These are phyloP conservation scores for Exophiala sp. DNA, from an alignment of 2,329 filamentous ascomycete species.

Conservation along the genomic window DNA sequence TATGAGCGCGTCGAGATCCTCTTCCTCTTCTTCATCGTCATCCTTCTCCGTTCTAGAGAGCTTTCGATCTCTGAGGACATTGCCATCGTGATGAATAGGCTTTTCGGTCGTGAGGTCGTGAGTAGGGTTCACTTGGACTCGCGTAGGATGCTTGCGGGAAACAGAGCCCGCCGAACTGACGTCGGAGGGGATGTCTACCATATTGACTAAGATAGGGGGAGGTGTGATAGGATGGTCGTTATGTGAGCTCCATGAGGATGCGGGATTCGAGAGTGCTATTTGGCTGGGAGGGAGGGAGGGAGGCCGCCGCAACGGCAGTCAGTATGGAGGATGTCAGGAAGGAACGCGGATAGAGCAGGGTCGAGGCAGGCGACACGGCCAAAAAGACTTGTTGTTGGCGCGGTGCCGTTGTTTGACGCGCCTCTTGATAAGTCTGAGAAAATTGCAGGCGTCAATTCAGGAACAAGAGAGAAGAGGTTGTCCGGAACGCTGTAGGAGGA, in stretches of 20 bases:
- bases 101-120: slow-evolving; percentile 9
- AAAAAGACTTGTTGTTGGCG: too few species aligned
- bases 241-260: slow-evolving; percentile 17
- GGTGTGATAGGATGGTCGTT: slow-evolving; percentile 6
- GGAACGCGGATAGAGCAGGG: not conserved
- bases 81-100: slow-evolving; percentile 10
- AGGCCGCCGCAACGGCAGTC: not conserved
- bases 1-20: slow-evolving; percentile 80
- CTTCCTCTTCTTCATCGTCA: slow-evolving; percentile 64
- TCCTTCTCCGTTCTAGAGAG: slow-evolving; percentile 35
- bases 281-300: not conserved
- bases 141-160: slow-evolving; percentile 10
- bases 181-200: slow-evolving; percentile 21
- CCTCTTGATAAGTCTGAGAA: too few species aligned
- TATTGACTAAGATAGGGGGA: slow-evolving; percentile 16
- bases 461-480: not conserved
- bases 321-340: not conserved
- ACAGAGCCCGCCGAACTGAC: slow-evolving; percentile 20
- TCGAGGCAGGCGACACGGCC: too few species aligned
- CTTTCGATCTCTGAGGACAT: slow-evolving; percentile 9
- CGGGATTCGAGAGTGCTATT: not conserved
- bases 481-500: not conserved
- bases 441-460: too few species aligned
- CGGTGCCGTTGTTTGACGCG: too few species aligned
- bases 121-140: slow-evolving; percentile 8